A percentile compares a stretch with the other conserved stretches of the same genome.
Conservation (phyloP, 805 yeast species). For the Kazachstania bromeliacearum region DNA sequence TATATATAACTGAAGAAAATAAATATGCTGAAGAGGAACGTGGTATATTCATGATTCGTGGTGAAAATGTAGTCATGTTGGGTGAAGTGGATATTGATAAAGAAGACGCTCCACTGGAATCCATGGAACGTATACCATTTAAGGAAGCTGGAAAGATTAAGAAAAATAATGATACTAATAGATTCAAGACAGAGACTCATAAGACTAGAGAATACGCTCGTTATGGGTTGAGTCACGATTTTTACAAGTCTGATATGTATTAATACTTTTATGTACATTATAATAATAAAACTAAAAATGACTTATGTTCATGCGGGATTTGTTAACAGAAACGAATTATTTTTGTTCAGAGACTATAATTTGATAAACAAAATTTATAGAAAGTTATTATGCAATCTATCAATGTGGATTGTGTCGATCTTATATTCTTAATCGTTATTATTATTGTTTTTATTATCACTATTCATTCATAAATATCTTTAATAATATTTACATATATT, state of each 20-base stretch:
- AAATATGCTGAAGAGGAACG: conserved; percentile 65
- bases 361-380: no score
- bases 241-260: conserved; percentile 46
- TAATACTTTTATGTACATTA: conserved; percentile 20
- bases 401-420: no score
- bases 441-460: no score
- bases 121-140: conserved; percentile 50
- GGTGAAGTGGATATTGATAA: conserved; percentile 88
- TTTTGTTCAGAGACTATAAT: no score
- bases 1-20: conserved; percentile 47
- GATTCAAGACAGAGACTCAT: conserved; percentile 34
- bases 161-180: conserved; percentile 24
- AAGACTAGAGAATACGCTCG: conserved; percentile 42
- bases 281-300: no score
- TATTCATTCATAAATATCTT: no score
- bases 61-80: conserved; percentile 88
- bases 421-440: no score
- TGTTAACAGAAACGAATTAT: no score
- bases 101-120: conserved; percentile 61
- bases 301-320: no score
- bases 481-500: no score
- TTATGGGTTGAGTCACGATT: conserved; percentile 50
- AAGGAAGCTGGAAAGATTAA: conserved; percentile 46
- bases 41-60: conserved; percentile 84
- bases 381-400: no score